A percentile compares a stretch with the other conserved stretches of the same genome.
These are phyloP conservation scores for Backusella mclennaniae DNA, from an alignment of 192 early-diverging fungal genomes.

Conservation along the genomic window DNA sequence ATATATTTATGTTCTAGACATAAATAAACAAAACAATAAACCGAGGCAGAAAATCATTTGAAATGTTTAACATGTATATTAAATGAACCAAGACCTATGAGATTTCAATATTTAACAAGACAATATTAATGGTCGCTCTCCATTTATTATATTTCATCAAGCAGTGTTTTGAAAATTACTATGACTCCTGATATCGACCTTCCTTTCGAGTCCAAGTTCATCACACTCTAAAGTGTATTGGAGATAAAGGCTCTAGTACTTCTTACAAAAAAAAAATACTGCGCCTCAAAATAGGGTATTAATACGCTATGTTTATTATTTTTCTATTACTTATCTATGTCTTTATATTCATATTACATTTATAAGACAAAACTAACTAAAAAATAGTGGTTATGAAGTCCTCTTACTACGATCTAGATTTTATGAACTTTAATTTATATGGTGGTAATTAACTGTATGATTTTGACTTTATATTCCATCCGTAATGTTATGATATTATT, in stretches of 20 bases:
- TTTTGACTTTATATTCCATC: too few relatives aligned
- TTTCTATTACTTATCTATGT: neutral
- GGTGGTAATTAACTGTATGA: too few relatives aligned
- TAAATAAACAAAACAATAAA: neutral
- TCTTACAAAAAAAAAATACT: neutral
- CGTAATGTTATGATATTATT: too few relatives aligned
- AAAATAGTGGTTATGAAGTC: too few relatives aligned
- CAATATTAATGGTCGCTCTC: neutral
- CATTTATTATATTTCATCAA: neutral
- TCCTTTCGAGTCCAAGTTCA: neutral
- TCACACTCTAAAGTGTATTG: neutral
- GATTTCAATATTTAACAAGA: neutral
- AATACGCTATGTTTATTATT: neutral
- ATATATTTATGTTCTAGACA: neutral
- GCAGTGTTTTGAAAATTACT: neutral
- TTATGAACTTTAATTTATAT: too few relatives aligned
- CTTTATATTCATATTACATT: neutral
- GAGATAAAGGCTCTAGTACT: neutral
- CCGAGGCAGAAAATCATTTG: neutral
- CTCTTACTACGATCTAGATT: too few relatives aligned
- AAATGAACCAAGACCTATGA: neutral
- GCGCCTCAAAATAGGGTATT: neutral
- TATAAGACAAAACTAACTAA: neutral
- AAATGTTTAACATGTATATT: neutral
- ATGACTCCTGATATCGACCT: neutral